These are phyloP conservation scores for Raffaelea ambrosiae DNA, from an alignment of 2,329 filamentous ascomycete genomes.

Conservation along the genomic window DNA sequence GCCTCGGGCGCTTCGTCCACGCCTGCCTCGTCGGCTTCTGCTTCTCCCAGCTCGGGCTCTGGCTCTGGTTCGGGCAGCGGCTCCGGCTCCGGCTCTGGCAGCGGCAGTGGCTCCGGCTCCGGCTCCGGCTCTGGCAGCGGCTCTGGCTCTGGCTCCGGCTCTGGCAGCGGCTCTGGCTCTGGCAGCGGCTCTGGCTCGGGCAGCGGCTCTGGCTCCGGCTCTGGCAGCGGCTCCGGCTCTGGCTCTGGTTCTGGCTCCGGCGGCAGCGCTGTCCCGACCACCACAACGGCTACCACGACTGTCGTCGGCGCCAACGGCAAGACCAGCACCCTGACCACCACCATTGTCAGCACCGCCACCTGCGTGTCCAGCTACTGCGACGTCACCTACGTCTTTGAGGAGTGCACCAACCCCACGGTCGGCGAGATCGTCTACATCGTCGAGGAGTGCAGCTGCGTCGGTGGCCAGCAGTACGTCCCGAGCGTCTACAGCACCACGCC, in stretches of 20 bases:
- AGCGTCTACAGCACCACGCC: not conserved
- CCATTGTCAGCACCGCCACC: not conserved
- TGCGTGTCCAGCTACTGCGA: not conserved
- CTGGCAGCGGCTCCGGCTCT: too few relatives aligned
- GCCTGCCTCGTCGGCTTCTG: too few relatives aligned
- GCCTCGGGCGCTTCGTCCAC: too few relatives aligned
- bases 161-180: too few relatives aligned
- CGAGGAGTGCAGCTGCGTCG: conserved; percentile 4
- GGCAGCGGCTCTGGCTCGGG: not conserved
- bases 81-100: too few relatives aligned
- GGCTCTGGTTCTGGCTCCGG: not conserved
- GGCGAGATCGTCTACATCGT: conserved; percentile 5
- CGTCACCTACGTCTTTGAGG: conserved; percentile 1
- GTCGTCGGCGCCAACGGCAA: not conserved
- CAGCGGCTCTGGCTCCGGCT: too few relatives aligned
- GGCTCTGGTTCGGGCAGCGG: too few relatives aligned
- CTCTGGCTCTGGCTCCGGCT: too few relatives aligned
- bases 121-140: too few relatives aligned
- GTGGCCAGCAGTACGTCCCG: conserved; percentile 2
- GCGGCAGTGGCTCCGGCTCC: too few relatives aligned
- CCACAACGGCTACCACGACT: not conserved
- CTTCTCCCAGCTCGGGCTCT: too few relatives aligned
- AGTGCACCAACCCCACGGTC: not conserved
- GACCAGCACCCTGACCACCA: not conserved
- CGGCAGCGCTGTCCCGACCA: not conserved